Percentiles rank a stretch among this genome's conserved stretches.
Evolutionary conservation across 192 early-diverging fungal genomes (phyloP).

Genomic region (Mortierella antarctica): DNA sequence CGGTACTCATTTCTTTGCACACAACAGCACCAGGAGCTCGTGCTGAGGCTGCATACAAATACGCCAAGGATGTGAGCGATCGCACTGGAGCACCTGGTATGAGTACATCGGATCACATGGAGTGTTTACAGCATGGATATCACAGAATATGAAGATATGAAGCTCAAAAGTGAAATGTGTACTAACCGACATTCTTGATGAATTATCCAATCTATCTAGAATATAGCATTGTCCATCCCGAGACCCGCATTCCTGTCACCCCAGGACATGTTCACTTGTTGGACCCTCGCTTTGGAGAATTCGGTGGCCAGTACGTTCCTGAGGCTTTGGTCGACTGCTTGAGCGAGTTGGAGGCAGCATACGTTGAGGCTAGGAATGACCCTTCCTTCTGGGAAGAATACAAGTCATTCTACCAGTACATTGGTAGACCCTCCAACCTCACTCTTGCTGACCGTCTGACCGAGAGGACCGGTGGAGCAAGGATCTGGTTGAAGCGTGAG

Average conservation of each 20-base stretch:
- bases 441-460: slow-evolving; percentile 92
- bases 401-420: slow-evolving; percentile 90
- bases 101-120: background rate
- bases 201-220: background rate
- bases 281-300: slow-evolving; percentile 89
- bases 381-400: slow-evolving; percentile 96
- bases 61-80: slow-evolving; percentile 60
- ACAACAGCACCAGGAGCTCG: slow-evolving; percentile 46
- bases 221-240: slow-evolving; percentile 31
- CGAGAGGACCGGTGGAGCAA: slow-evolving; percentile 80
- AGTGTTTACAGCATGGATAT: background rate
- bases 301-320: slow-evolving; percentile 97
- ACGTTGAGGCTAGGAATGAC: slow-evolving; percentile 81
- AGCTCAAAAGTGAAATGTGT: background rate
- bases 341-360: slow-evolving; percentile 89
- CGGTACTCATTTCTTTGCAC: background rate
- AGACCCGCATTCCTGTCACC: slow-evolving; percentile 30
- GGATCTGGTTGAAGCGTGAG: slow-evolving; percentile 98
- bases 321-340: slow-evolving; percentile 98
- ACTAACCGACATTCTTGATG: background rate
- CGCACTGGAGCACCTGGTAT: slow-evolving; percentile 48
- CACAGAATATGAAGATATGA: background rate
- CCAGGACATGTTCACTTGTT: slow-evolving; percentile 65
- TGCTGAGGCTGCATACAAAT: slow-evolving; percentile 58
- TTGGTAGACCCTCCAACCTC: slow-evolving; percentile 89